Percentiles rank a stretch among this genome's conserved stretches.
These are phyloP conservation scores for Cordyceps sp. DNA, from an alignment of 2,329 filamentous ascomycete species.

Conservation along the genomic window DNA sequence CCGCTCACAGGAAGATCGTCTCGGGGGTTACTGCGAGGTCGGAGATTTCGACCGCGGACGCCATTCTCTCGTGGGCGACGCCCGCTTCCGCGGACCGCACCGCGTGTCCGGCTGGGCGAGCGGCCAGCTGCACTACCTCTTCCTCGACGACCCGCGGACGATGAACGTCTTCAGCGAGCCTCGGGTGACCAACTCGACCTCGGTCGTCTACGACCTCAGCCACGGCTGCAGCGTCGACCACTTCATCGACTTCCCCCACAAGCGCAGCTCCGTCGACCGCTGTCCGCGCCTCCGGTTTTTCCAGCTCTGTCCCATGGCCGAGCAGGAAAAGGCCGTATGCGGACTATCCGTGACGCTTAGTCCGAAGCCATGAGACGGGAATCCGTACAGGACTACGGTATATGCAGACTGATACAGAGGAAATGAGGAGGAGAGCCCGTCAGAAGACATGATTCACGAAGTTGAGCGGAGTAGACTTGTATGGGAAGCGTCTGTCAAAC, in stretches of 20 bases:
- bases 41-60: conserved; percentile 41
- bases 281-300: conserved; percentile 54
- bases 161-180: conserved; percentile 50
- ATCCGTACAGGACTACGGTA: too few relatives aligned
- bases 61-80: conserved; percentile 41
- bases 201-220: conserved; percentile 58
- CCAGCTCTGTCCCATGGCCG: conserved; percentile 43
- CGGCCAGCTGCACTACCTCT: conserved; percentile 45
- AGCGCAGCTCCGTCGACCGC: conserved; percentile 50
- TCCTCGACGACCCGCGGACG: conserved; percentile 43
- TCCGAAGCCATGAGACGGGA: conserved; percentile 35
- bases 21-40: conserved; percentile 38
- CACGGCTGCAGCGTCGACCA: conserved; percentile 59
- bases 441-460: too few relatives aligned
- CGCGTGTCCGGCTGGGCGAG: conserved; percentile 46
- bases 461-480: too few relatives aligned
- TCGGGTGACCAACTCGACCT: conserved; percentile 50
- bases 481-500: too few relatives aligned
- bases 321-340: conserved; percentile 37
- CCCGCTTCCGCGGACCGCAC: conserved; percentile 41
- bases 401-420: too few relatives aligned
- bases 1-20: conserved; percentile 35
- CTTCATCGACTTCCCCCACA: conserved; percentile 56
- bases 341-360: conserved; percentile 35
- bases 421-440: too few relatives aligned